Percentiles rank a stretch among this genome's conserved stretches.
These are phyloP conservation scores for Oryza punctata DNA, from an alignment of 176 grass and related monocot species.

Conservation along the genomic window DNA sequence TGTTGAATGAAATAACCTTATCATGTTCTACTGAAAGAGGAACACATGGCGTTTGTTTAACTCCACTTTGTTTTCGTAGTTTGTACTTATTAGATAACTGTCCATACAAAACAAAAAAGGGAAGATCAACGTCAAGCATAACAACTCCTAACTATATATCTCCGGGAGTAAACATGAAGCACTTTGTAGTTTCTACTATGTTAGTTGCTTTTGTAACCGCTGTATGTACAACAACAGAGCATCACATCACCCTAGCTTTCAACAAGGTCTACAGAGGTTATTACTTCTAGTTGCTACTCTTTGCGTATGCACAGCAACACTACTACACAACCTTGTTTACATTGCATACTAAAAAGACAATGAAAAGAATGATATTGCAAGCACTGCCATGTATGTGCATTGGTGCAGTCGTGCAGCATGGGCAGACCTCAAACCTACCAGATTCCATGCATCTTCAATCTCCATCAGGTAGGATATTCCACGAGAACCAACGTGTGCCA, in stretches of 20 bases:
- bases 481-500: constrained; percentile 93
- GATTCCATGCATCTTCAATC: constrained; percentile 5
- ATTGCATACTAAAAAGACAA: background rate
- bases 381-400: constrained; percentile 72
- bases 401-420: constrained; percentile 21
- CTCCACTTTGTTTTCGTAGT: background rate
- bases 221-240: background rate
- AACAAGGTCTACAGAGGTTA: background rate
- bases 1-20: too few relatives aligned
- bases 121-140: background rate
- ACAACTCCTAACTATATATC: background rate
- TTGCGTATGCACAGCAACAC: background rate
- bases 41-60: background rate
- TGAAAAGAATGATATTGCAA: constrained; percentile 48
- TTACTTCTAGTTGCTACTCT: background rate
- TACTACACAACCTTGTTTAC: background rate
- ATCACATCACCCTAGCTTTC: background rate
- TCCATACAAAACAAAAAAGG: too few relatives aligned
- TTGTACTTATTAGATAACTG: background rate
- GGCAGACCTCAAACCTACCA: constrained; percentile 47
- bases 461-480: constrained; percentile 55
- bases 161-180: background rate
- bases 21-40: too few relatives aligned
- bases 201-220: background rate
- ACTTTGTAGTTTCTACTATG: background rate